Evolutionary conservation across 2,329 filamentous ascomycete species (phyloP).

Genomic region (Trichoderma gracile): DNA sequence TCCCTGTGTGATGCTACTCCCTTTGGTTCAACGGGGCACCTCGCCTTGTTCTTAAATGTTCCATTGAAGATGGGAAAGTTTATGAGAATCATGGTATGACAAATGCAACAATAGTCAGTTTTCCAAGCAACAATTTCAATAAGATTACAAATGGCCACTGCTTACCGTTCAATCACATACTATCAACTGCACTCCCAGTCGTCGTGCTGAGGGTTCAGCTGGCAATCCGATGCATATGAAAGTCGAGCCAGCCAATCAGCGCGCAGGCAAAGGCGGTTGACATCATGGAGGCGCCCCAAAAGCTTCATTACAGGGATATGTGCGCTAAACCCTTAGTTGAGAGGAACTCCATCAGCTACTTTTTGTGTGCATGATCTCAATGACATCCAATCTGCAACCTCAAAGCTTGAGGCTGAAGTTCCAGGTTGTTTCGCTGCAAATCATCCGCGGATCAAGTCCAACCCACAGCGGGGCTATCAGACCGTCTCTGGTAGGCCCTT

Average conservation of each 20-base stretch:
- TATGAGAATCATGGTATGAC: too few relatives aligned
- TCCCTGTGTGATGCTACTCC: too few relatives aligned
- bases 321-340: slow-evolving; percentile 6
- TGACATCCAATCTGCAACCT: slow-evolving; percentile 4
- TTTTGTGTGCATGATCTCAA: slow-evolving; percentile 26
- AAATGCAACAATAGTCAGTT: too few relatives aligned
- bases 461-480: slow-evolving; percentile 3
- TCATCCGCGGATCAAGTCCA: slow-evolving; percentile 7
- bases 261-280: slow-evolving; percentile 18
- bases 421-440: neutral
- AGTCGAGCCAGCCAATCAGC: slow-evolving; percentile 14
- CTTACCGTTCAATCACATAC: too few relatives aligned
- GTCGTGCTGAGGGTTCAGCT: slow-evolving; percentile 30
- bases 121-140: too few relatives aligned
- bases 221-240: slow-evolving; percentile 29
- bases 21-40: too few relatives aligned
- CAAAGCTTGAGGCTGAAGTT: neutral
- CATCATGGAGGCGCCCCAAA: slow-evolving; percentile 13
- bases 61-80: too few relatives aligned
- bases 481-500: neutral
- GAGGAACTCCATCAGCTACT: neutral
- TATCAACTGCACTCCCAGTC: neutral
- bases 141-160: too few relatives aligned
- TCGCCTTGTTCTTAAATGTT: too few relatives aligned
- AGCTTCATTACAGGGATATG: slow-evolving; percentile 22